Evolutionary conservation across 805 yeast genomes (phyloP), one percentile per base, ranked within the genome.

Genomic region (Yarrowia sp.): DNA sequence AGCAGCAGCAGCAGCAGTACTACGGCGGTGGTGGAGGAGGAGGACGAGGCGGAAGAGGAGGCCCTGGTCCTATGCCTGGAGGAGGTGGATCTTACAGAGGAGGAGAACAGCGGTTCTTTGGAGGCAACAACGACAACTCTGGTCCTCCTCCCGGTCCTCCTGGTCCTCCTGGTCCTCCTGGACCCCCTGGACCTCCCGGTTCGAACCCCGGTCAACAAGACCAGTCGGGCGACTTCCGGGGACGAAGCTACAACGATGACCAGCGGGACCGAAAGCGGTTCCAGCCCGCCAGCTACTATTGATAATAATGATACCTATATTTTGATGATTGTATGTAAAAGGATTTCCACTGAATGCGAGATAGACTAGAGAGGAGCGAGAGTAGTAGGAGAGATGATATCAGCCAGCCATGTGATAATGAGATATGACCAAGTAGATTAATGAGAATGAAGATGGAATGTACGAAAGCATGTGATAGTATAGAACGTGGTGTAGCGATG

Each of bases 201-300:
- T 35, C 65, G 15, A 35, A 41, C n/a, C 65, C 43, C 3, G 52
- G 52, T 19, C 8, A 35, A 5, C 32, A 26, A 7, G 65, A 45
- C 15, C 64, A 58, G 52, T 12, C 50, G 0, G 52, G 65, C 48
- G 65, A 59, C 3, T 59, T 59, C 65, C 65, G 65, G 19, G 65
- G 65, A 12, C 65, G 65, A 19, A 15, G 52, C n/a, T 59, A 43
- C 19, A 42, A 35, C 35, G 65, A 43, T 59, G 65, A 59, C 65
- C 65, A 59, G 52, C 50, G 65, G 9, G 65, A 59, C 65, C 50
- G 65, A 8, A 59, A 59, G 65, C 50, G 65, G 65, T 59, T 59
- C 42, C 65, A 59, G 35, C 65, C 65, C 38, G 65, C 65, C 41
- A 59, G 65, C 42, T 59, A 59, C 65, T 59, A 59, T 59, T 59